These are phyloP conservation scores for Fraxinus baroniana DNA, from an alignment of 305 asterid species.

Conservation along the genomic window DNA sequence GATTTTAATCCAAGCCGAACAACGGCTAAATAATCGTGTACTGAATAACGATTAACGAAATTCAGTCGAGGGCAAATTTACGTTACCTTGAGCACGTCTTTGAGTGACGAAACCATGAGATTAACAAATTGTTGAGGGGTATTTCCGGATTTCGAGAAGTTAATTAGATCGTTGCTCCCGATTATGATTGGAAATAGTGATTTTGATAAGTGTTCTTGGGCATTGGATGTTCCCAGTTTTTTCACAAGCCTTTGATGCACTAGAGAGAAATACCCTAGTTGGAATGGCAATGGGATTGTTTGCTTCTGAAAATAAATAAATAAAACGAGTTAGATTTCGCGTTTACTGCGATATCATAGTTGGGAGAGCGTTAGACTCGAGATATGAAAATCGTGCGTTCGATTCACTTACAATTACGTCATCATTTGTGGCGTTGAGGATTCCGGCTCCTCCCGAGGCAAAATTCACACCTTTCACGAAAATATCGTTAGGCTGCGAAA, in stretches of 20 bases:
- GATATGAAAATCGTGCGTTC: slow-evolving; percentile 88
- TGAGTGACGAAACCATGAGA: slow-evolving; percentile 47
- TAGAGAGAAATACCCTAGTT: slow-evolving; percentile 41
- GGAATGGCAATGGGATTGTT: slow-evolving; percentile 36
- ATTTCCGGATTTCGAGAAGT: slow-evolving; percentile 32
- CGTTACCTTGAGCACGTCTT: slow-evolving; percentile 37
- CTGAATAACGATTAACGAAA: not conserved
- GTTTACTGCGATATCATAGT: slow-evolving; percentile 43
- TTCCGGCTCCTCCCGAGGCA: slow-evolving; percentile 89
- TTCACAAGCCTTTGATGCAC: slow-evolving; percentile 39
- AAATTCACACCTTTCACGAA: slow-evolving; percentile 66
- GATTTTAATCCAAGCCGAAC: no score
- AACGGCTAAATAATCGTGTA: not conserved
- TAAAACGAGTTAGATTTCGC: no score
- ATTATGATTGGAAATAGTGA: slow-evolving; percentile 56
- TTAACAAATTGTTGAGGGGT: slow-evolving; percentile 54
- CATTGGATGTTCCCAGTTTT: slow-evolving; percentile 34
- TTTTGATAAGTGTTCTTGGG: slow-evolving; percentile 44
- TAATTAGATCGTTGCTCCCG: slow-evolving; percentile 64
- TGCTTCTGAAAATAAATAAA: slow-evolving; percentile 22
- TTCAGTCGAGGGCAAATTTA: not conserved
- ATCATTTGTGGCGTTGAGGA: slow-evolving; percentile 51
- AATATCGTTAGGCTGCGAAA: slow-evolving; percentile 41
- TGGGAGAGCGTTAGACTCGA: slow-evolving; percentile 96
- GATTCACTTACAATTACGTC: slow-evolving; percentile 50